Conservation (phyloP, 371 early-diverging fungal genomes). For the Mucor plumbeus region DNA sequence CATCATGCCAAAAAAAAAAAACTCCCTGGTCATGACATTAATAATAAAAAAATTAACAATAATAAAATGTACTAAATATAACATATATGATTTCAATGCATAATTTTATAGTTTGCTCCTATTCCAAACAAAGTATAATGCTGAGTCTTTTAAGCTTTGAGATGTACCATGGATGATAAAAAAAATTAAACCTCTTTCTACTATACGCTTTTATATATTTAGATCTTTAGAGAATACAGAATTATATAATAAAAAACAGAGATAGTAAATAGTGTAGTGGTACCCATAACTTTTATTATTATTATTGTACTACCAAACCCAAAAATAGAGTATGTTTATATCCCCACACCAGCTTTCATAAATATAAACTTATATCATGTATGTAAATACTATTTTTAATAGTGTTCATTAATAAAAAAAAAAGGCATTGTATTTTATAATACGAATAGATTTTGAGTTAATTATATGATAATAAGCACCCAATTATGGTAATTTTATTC, state of each 20-base stretch:
- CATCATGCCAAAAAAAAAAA: neutral
- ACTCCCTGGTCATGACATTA: conserved; percentile 1
- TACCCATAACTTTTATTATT: neutral
- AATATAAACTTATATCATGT: too few species aligned
- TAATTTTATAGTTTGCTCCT: neutral
- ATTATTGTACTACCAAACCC: neutral
- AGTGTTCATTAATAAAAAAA: too few species aligned
- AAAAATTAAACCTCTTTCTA: neutral
- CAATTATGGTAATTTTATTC: neutral
- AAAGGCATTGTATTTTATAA: too few species aligned
- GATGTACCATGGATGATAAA: neutral
- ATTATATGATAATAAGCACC: neutral
- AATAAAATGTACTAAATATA: neutral
- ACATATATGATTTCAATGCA: neutral
- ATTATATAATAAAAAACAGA: neutral
- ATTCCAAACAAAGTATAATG: neutral
- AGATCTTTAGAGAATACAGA: neutral
- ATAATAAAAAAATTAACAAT: neutral
- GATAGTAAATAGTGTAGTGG: neutral
- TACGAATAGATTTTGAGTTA: neutral
- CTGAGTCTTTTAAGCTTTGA: neutral
- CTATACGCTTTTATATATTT: neutral
- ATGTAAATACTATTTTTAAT: too few species aligned
- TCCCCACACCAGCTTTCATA: neutral
- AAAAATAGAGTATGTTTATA: conserved; percentile 1